Evolutionary conservation across 441 rosid genomes (phyloP), one percentile per base, ranked within the genome.

Genomic region (Gossypium laxum): DNA sequence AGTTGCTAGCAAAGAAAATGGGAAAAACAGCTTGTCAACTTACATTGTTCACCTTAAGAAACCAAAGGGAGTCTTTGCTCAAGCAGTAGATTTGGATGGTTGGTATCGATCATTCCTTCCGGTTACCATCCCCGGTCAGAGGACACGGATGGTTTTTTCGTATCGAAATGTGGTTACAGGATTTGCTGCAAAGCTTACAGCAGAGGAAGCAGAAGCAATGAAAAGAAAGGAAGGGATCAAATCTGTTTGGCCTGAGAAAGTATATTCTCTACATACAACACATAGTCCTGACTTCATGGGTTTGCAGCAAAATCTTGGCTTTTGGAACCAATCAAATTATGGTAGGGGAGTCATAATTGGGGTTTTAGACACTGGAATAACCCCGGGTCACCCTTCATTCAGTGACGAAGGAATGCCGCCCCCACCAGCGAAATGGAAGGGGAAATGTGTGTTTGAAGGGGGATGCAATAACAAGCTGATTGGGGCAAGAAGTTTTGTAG

Each of bases 391-490:
- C 22, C 86, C 93, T 71, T 84, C 89, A 7, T 86, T 86, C 62
- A 74, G 61, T 28, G 86, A 82, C 41, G 76, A 73, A 68, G 84
- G 83, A 24, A 69, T 84, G 81, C 69, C 81, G 0, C 79, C 83
- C 4, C 89, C 88, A 0, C 88, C 91, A 0, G 76, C 82, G 3
- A 87, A 85, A 70, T 85, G 91, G 89, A 87, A 85, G 67, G 89
- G 87, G 24, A 83, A 67, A 71, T 83, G 91, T 67, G 86, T 85
- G 19, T 84, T 86, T 60, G 50, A 61, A 24, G 68, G 11, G 0
- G 62, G 45, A 0, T 88, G 93, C 41, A 86, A 86, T 68, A 88
- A 82, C 57, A 86, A 86, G 72, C 70, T 86, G 41, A 83, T 85
- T 2, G 87, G 91, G 47, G 87, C 85, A 0, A 75, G 87, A 68